Base-by-base conservation (phyloP, 1,284 basidiomycete genomes). In the Ustilago bromivora region DNA sequence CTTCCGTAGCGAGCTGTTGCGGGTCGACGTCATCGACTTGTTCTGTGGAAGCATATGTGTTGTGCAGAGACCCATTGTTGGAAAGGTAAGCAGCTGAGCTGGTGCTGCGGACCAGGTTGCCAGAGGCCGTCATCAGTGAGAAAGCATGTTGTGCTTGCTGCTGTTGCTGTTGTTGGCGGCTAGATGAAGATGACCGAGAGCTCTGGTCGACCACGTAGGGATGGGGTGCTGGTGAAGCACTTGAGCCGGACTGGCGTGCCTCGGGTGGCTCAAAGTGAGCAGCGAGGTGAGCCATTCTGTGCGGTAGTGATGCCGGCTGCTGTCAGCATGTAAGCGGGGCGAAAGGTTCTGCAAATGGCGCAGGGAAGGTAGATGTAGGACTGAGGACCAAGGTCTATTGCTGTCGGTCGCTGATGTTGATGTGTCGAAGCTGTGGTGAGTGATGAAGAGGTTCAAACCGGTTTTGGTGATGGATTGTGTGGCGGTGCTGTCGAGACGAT, bases 221-320 rank as follows among this genome's bases (percentile, higher is more conserved):
- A 28, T 64, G 59, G n/a, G 71, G 62, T 15, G 71, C 53, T 6
- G 54, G 51, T 17, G 71, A 74, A 17, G 46, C 19, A 53, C 34
- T 61, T 17, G 59, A 55, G 32, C 59, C 23, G 17, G 71, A 47
- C 1, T 63, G 56, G 53, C 71, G 66, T 32, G 41, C 38, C 43
- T 66, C 64, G 3, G 61, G 64, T 15, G 53, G 64, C 73, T 76
- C 68, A 67, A 76, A 71, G 59, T 67, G 68, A 51, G 73, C 68
- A 32, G 73, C 73, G 23, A 76, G 68, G 56, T 68, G 68, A 34
- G 68, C 68, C 73, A 76, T 76, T 54, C 43, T 68, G 61, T n/a
- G 12, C 1, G 4, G 9, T 12, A n/a, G 3, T 15, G 35, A n/a
- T 53, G 17, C 8, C 6, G 0, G 10, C 4, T 2, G n/a, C 35